Evolutionary conservation across 306 rosid species (phyloP).

Genomic region (Vicia villosa): DNA sequence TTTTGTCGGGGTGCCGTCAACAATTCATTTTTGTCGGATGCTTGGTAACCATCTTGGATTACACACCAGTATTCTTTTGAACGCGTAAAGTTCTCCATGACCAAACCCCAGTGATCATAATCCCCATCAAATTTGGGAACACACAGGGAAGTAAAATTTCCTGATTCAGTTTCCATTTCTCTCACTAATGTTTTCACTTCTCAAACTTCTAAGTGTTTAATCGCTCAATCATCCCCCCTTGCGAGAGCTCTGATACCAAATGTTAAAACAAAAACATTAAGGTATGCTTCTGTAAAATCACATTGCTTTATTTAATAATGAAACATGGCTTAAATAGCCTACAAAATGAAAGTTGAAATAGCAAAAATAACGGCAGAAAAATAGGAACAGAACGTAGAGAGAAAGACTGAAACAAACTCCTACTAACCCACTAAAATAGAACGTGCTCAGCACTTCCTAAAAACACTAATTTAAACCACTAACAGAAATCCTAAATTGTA

Average conservation of each 20-base stretch:
- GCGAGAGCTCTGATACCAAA: background rate
- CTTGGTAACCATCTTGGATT: background rate
- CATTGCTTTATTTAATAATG: background rate
- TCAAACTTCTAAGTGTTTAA: background rate
- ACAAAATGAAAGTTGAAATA: background rate
- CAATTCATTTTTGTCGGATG: background rate
- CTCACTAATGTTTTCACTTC: background rate
- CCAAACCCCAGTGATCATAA: background rate
- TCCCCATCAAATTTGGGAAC: conserved; percentile 15
- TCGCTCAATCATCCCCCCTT: background rate
- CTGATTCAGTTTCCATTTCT: background rate
- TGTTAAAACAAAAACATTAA: background rate
- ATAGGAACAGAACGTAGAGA: background rate
- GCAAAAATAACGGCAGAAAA: background rate
- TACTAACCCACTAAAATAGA: too few species aligned
- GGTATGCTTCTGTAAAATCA: background rate
- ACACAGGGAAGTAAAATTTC: conserved; percentile 4
- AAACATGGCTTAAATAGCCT: background rate
- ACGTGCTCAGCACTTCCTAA: too few species aligned
- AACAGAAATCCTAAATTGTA: too few species aligned
- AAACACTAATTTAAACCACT: too few species aligned
- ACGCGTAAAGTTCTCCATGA: background rate
- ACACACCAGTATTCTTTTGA: conserved; percentile 2
- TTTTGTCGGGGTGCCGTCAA: background rate
- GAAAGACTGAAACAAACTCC: background rate